Conservation (phyloP, 2,329 filamentous ascomycete species). For the Daldinia eschscholtzii region DNA sequence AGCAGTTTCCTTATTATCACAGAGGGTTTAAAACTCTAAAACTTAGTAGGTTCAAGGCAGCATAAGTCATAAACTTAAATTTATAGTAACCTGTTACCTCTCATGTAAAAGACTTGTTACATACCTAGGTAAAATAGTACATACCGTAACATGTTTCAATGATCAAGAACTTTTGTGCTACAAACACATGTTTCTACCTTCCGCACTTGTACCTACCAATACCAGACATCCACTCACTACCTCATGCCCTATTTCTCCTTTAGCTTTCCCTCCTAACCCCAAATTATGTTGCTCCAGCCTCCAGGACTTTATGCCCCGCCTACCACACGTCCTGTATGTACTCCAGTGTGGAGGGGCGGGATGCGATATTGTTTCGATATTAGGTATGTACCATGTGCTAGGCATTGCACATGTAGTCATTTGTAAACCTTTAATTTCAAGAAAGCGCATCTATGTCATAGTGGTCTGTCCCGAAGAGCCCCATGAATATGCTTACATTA, state of each 20-base stretch:
- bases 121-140: not conserved
- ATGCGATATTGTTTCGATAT: slow-evolving; percentile 20
- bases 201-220: not conserved
- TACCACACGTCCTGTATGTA: slow-evolving; percentile 7
- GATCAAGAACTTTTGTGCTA: slow-evolving; percentile 2
- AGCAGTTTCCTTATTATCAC: not conserved
- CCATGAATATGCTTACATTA: slow-evolving; percentile 37
- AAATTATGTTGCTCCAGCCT: not conserved
- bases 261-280: not conserved
- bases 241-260: not conserved
- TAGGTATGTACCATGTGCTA: slow-evolving; percentile 8
- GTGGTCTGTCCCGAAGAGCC: slow-evolving; percentile 22
- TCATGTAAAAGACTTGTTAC: not conserved
- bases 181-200: not conserved
- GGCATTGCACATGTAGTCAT: slow-evolving; percentile 23
- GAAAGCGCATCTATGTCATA: slow-evolving; percentile 11
- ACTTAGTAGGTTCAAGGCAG: not conserved
- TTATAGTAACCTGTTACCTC: not conserved
- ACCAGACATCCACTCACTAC: not conserved
- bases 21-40: not conserved
- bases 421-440: slow-evolving; percentile 7
- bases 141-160: not conserved
- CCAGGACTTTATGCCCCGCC: too few relatives aligned
- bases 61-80: not conserved
- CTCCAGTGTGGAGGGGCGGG: slow-evolving; percentile 21